phyloP scores from a whole-genome alignment of 352 stramenopile genomes.

The Chrysophaeum taylorii region DNA sequence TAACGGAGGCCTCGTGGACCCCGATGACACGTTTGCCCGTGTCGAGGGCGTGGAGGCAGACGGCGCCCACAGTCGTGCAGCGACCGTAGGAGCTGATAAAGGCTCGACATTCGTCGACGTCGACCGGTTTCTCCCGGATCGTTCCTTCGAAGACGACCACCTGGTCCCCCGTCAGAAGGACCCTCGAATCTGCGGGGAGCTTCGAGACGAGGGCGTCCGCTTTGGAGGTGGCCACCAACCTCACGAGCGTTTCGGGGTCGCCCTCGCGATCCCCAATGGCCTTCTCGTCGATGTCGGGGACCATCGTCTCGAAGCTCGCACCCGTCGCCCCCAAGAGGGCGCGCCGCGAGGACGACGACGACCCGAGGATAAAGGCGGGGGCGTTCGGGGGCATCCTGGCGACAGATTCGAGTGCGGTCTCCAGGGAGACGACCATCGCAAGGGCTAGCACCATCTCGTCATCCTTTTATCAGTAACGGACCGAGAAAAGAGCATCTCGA shows the following conservation, averaged over 20 bases:
- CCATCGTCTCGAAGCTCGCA: neutral
- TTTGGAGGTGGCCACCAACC: slow-evolving; percentile 26
- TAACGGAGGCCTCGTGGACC: slow-evolving; percentile 16
- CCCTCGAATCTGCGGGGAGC: slow-evolving; percentile 15
- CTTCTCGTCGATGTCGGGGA: slow-evolving; percentile 32
- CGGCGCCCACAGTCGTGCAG: slow-evolving; percentile 27
- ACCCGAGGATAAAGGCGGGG: too few species aligned
- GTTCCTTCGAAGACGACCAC: slow-evolving; percentile 28
- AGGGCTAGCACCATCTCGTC: too few species aligned
- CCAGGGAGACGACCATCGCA: too few species aligned
- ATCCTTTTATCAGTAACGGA: too few species aligned
- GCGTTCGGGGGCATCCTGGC: too few species aligned
- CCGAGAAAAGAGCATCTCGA: too few species aligned
- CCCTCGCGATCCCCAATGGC: slow-evolving; percentile 30
- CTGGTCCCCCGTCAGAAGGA: slow-evolving; percentile 33
- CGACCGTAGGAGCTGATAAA: neutral
- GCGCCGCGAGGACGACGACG: neutral
- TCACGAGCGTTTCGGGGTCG: slow-evolving; percentile 27
- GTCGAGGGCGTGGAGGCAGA: slow-evolving; percentile 22
- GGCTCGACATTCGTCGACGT: slow-evolving; percentile 21
- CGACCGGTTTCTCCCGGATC: slow-evolving; percentile 31
- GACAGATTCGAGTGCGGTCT: too few species aligned
- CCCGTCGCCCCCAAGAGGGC: neutral
- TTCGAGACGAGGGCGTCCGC: slow-evolving; percentile 24
- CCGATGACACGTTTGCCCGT: slow-evolving; percentile 20